Base-by-base conservation (phyloP, 148 eudicot genomes). In the Amaranthus hypochondriacus region DNA sequence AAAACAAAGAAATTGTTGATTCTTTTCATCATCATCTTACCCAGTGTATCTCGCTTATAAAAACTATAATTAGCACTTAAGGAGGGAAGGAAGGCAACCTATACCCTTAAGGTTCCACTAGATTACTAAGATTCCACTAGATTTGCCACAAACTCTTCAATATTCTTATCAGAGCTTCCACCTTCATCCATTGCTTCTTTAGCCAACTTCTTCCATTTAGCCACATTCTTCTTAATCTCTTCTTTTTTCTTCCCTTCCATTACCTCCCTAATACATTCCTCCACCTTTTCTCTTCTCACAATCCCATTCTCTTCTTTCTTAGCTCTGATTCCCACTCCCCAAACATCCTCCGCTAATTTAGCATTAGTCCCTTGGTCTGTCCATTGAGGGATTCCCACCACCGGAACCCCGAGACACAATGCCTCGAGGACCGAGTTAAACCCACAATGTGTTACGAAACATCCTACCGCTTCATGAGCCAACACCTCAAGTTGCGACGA, bases 371-470 rank as follows among this genome's bases (percentile, higher is more conserved):
- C 65, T 55, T 88, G 92, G 70, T 88, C 92, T 0, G 84, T 78
- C 89, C 92, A 88, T n/a, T 77, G 84, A 9, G 92, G 88, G 73
- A 86, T 55, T 7, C 60, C 88, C 50, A 86, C 84, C 56, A 83
- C 46, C 3, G 91, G 87, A 75, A 88, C 86, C 0, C 88, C 91
- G 39, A 88, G 59, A 39, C 82, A 80, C 75, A 89, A 53, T 4
- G 85, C 83, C 59, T 90, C 95, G 1, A 85, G 73, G 6, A 79
- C 76, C 13, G 95, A 90, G 78, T 87, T 90, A 75, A 86, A 84
- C 28, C 91, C 91, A 11, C 88, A 79, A 48, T 90, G 91, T 1
- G 87, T 84, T 44, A 90, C 67, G 15, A 90, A 86, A 54, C 91
- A 90, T 0, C 95, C 95, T 0, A 78, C 48, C 3, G 95, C 78